Evolutionary conservation across 495 filamentous ascomycete genomes (phyloP).

Genomic region (Astrothelium subdiscretum): DNA sequence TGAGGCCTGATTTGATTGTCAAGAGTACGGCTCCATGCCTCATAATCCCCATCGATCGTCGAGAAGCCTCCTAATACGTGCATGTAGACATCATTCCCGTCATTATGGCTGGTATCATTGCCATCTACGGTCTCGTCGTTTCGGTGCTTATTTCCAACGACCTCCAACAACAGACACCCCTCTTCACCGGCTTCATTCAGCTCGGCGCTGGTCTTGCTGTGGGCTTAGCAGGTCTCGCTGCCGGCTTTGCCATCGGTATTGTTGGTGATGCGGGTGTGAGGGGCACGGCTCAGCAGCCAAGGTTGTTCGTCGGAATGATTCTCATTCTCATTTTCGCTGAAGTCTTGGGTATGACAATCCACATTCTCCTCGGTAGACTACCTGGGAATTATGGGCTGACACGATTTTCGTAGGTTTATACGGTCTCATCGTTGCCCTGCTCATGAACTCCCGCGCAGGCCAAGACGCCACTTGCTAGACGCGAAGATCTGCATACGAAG

Average conservation of each 20-base stretch:
- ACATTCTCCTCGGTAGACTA: not conserved
- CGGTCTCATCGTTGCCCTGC: constrained; percentile 92
- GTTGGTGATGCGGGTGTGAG: constrained; percentile 98
- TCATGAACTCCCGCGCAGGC: constrained; percentile 72
- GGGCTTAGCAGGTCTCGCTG: constrained; percentile 92
- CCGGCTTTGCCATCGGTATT: constrained; percentile 97
- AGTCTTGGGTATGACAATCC: constrained; percentile 71
- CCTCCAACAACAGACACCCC: constrained; percentile 66
- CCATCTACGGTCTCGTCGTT: constrained; percentile 98
- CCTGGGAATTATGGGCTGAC: not conserved
- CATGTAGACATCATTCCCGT: constrained; percentile 88
- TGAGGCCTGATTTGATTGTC: constrained; percentile 95
- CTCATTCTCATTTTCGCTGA: constrained; percentile 99
- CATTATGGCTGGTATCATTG: constrained; percentile 99
- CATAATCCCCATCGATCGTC: not conserved
- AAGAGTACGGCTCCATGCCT: constrained; percentile 62
- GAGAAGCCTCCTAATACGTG: constrained; percentile 5
- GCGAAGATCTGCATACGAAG: not conserved
- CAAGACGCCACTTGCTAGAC: constrained; percentile 11
- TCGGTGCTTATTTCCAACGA: constrained; percentile 94
- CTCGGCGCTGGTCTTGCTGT: constrained; percentile 93
- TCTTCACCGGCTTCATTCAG: constrained; percentile 95
- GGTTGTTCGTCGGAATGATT: constrained; percentile 99
- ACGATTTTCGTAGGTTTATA: constrained; percentile 60
- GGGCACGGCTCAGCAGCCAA: constrained; percentile 93